phyloP scores from a whole-genome alignment of 768 basidiomycete species.

The Russula dissimulans region DNA sequence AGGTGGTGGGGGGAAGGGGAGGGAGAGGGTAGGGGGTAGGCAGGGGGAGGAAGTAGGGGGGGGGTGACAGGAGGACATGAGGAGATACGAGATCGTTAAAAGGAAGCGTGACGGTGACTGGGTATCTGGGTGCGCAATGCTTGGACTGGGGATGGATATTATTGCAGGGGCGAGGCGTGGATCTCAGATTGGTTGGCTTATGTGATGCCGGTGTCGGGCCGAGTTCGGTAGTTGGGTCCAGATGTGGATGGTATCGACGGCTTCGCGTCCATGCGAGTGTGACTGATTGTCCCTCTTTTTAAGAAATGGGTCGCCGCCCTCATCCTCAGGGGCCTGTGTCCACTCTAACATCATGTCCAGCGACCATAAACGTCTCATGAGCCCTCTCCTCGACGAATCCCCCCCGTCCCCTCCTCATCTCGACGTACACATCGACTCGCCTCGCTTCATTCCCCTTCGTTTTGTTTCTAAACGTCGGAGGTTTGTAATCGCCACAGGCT shows the following conservation, averaged over 20 bases:
- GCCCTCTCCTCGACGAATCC: not conserved
- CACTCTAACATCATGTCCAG: not conserved
- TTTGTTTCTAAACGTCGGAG: not conserved
- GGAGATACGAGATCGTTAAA: not conserved
- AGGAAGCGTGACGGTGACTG: not conserved
- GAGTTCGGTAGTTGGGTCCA: too few relatives aligned
- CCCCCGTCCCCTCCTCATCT: not conserved
- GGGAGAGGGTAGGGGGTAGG: not conserved
- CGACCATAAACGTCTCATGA: not conserved
- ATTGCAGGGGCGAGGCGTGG: not conserved
- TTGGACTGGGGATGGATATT: too few relatives aligned
- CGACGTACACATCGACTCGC: not conserved
- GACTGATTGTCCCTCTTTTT: too few relatives aligned
- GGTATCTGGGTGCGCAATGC: not conserved
- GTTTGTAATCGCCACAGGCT: not conserved
- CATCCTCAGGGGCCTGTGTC: too few relatives aligned
- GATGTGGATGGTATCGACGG: too few relatives aligned
- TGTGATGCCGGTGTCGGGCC: too few relatives aligned
- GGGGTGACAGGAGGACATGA: not conserved
- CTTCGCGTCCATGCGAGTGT: too few relatives aligned
- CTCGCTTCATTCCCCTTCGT: not conserved
- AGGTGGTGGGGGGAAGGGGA: not conserved
- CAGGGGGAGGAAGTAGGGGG: not conserved
- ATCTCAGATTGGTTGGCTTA: not conserved
- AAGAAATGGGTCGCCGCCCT: too few relatives aligned